phyloP scores from a whole-genome alignment of 2,329 filamentous ascomycete species.

The Hypoxylon sp. region DNA sequence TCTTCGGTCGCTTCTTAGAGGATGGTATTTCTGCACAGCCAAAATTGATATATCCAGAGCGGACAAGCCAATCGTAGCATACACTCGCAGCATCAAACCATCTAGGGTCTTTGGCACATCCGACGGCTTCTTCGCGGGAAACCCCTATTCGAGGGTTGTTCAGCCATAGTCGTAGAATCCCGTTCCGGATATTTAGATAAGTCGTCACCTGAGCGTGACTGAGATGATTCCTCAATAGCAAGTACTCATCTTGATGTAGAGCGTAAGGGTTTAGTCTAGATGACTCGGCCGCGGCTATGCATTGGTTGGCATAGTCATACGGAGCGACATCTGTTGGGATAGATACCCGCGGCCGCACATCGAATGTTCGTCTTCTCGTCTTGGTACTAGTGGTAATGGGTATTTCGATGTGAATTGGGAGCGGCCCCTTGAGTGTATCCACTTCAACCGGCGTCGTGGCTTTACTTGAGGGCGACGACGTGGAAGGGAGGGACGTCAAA shows the following conservation, averaged over 20 bases:
- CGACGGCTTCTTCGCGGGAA: conserved; percentile 85
- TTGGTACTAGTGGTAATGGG: conserved; percentile 37
- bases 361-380: conserved; percentile 59
- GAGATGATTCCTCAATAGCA: conserved; percentile 82
- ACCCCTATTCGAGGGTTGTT: conserved; percentile 87
- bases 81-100: conserved; percentile 92
- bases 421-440: conserved; percentile 54
- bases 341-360: conserved; percentile 81
- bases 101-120: conserved; percentile 86
- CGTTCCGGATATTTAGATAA: conserved; percentile 96
- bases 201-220: conserved; percentile 91
- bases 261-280: conserved; percentile 91
- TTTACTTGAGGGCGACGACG: conserved; percentile 67
- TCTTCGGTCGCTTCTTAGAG: conserved; percentile 57
- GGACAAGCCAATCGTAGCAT: conserved; percentile 91
- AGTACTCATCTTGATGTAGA: conserved; percentile 86
- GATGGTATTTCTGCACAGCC: conserved; percentile 84
- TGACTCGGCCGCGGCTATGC: conserved; percentile 87
- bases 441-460: conserved; percentile 71
- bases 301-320: conserved; percentile 89
- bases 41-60: conserved; percentile 95
- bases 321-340: conserved; percentile 81
- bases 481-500: conserved; percentile 66
- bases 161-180: conserved; percentile 90
- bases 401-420: conserved; percentile 22